These are phyloP conservation scores for Rhytidiadelphus loreus DNA, from an alignment of 225 moss, liverwort and hornwort species.

Conservation along the genomic window DNA sequence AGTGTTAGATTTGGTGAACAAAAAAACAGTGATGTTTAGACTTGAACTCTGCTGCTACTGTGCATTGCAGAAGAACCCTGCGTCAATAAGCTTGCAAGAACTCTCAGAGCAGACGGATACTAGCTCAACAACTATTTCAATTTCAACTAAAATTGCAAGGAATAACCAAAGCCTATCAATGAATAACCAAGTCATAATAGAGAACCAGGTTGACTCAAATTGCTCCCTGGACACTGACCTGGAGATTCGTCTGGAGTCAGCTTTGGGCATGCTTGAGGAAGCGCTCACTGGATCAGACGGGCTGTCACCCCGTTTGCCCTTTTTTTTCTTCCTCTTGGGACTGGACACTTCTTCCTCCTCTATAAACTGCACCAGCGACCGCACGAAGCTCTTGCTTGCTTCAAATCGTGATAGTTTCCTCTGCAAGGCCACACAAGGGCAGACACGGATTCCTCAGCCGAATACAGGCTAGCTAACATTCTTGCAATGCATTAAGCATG, in stretches of 20 bases:
- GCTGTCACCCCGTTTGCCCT: background rate
- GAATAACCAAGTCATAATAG: background rate
- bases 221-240: background rate
- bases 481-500: too few species aligned
- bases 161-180: background rate
- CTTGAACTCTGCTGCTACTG: background rate
- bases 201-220: background rate
- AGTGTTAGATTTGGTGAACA: background rate
- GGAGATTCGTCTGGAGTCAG: background rate
- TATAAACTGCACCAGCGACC: conserved; percentile 62
- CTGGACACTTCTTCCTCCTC: conserved; percentile 61
- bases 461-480: background rate
- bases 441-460: background rate
- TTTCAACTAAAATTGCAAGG: background rate
- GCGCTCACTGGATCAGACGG: background rate
- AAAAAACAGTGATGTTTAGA: background rate
- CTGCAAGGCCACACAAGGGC: background rate
- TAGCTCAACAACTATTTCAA: background rate
- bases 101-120: background rate
- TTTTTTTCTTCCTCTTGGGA: background rate
- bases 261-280: conserved; percentile 1
- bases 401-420: conserved; percentile 29
- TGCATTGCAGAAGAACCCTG: background rate
- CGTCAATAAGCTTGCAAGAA: background rate
- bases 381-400: conserved; percentile 58